Base-by-base conservation (phyloP, 306 rosid species). In the Morella rubra region DNA sequence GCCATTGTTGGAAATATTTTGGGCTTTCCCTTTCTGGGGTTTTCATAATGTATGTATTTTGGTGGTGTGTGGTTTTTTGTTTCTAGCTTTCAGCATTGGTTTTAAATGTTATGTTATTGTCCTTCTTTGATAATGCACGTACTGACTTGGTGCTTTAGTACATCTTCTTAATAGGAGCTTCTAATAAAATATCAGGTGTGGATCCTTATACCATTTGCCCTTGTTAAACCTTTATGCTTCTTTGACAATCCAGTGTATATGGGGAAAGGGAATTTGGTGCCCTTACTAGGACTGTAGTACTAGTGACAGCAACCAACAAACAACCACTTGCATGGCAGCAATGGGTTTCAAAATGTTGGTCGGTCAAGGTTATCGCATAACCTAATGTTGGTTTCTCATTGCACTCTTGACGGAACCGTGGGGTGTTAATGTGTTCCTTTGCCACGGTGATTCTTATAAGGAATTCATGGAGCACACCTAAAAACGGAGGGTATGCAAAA, bases 1-100 rank as follows among this genome's bases (percentile, higher is more conserved):
- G 24, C 2, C 50, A 42, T 11, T 44, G 44, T 41, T 18, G 5
- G 41, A 24, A 45, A 69, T 47, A 20, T 69, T 47, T 5, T 69
- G 73, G 73, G 73, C 22, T 47, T 49, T 69, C 19, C 47, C 42
- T 69, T 69, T 69, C 58, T 46, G 73, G 72, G 12, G 5, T 24
- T 11, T 69, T 12, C 20, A 69, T 14, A 12, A 45, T 47, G 56
- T 45, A 13, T 47, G 22, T 69, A 12, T 69, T 69, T 47, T 22
- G 55, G 24, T 20, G 40, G 73, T 19, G 16, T 20, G 20, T 19
- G 49, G 70, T 65, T 65, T 19, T 41, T 40, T 41, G 49, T 22
- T 42, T 65, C 14, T 65, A 50, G 71, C 71, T 65, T 65, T 42
- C 71, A 18, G 22, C 71, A 40, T 41, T 42, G 3, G 42, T 61